Percentiles rank a stretch among this genome's conserved stretches.
phyloP scores from a whole-genome alignment of 148 eudicot species.

The Amaranthus hypochondriacus region DNA sequence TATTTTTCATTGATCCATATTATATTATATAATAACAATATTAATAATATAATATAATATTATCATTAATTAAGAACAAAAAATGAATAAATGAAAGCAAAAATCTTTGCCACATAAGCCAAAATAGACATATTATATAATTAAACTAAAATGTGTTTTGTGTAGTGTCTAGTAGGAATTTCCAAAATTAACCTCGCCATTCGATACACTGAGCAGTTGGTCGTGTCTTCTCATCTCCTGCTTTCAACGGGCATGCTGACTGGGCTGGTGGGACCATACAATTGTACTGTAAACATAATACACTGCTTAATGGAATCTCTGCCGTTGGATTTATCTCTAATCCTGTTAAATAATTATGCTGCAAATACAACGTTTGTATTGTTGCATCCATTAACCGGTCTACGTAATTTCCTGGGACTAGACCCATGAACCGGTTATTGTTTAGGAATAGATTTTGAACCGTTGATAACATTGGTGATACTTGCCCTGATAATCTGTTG shows the following conservation, averaged over 20 bases:
- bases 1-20: neutral
- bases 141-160: neutral
- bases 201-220: constrained; percentile 66
- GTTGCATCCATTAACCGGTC: constrained; percentile 53
- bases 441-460: constrained; percentile 68
- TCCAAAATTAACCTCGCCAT: constrained; percentile 49
- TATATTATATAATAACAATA: neutral
- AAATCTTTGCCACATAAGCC: constrained; percentile 4
- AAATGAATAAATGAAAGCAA: constrained; percentile 4
- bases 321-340: constrained; percentile 71
- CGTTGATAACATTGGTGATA: constrained; percentile 66
- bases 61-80: no score
- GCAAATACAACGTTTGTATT: constrained; percentile 63
- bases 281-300: constrained; percentile 82
- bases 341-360: constrained; percentile 82
- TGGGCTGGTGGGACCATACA: constrained; percentile 87
- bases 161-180: neutral
- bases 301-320: constrained; percentile 70
- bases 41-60: neutral
- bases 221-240: constrained; percentile 66
- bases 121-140: neutral
- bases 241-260: constrained; percentile 81
- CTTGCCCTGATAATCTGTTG: constrained; percentile 58
- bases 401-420: constrained; percentile 55
- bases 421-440: constrained; percentile 78